Evolutionary conservation across 2,329 filamentous ascomycete genomes (phyloP).

Genomic region (Hymenoscyphus occultus): DNA sequence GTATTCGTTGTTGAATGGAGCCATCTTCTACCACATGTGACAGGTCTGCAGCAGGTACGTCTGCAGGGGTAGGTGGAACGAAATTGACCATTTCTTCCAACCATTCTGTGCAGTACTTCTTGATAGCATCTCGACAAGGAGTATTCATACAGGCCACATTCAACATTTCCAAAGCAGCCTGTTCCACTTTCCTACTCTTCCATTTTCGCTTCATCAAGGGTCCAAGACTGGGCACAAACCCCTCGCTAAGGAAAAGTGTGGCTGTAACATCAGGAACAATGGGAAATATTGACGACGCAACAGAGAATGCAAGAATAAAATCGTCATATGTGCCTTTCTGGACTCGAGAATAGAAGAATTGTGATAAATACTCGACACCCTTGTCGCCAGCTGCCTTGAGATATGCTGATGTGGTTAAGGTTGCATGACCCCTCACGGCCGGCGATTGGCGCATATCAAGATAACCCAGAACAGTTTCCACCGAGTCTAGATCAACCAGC

Average conservation of each 20-base stretch:
- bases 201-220: slow-evolving; percentile 74
- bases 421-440: slow-evolving; percentile 75
- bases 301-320: slow-evolving; percentile 87
- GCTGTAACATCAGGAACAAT: slow-evolving; percentile 74
- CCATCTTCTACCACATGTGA: slow-evolving; percentile 30
- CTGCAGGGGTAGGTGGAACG: slow-evolving; percentile 54
- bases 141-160: slow-evolving; percentile 88
- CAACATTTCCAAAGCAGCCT: slow-evolving; percentile 81
- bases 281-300: slow-evolving; percentile 85
- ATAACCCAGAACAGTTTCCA: slow-evolving; percentile 82
- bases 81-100: slow-evolving; percentile 79
- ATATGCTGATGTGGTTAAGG: slow-evolving; percentile 77
- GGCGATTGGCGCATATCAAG: slow-evolving; percentile 79
- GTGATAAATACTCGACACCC: slow-evolving; percentile 66
- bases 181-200: slow-evolving; percentile 83
- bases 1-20: slow-evolving; percentile 38
- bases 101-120: slow-evolving; percentile 83
- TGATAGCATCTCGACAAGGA: slow-evolving; percentile 76
- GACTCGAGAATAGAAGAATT: slow-evolving; percentile 72
- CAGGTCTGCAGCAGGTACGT: slow-evolving; percentile 22
- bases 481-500: slow-evolving; percentile 67
- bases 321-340: slow-evolving; percentile 78
- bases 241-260: slow-evolving; percentile 80
- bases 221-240: slow-evolving; percentile 75
- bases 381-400: slow-evolving; percentile 72